Conservation (phyloP, 1,284 basidiomycete species). For the Apiotrichum akiyoshidainum region DNA sequence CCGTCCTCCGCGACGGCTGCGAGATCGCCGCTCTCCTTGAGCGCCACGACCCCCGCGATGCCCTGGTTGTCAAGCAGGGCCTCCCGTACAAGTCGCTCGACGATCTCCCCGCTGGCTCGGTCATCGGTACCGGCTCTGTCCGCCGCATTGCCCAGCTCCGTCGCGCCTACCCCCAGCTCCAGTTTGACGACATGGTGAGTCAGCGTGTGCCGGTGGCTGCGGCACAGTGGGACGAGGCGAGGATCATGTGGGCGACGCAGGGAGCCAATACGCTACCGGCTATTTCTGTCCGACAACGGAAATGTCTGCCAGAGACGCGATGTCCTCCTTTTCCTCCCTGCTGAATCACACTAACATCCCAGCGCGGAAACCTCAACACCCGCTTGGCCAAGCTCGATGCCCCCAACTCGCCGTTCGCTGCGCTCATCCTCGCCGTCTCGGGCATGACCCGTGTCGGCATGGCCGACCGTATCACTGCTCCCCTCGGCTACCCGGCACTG, state of each 20-base stretch:
- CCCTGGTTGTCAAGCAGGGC: constrained; percentile 79
- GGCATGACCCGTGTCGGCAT: constrained; percentile 82
- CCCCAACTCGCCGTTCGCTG: constrained; percentile 71
- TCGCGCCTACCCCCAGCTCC: constrained; percentile 71
- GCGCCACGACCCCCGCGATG: constrained; percentile 86
- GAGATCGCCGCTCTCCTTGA: constrained; percentile 80
- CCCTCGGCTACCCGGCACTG: constrained; percentile 70
- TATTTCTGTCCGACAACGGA: not conserved
- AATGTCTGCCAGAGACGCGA: no score
- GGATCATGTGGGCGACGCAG: not conserved
- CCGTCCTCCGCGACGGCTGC: constrained; percentile 76
- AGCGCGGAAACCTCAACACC: constrained; percentile 64
- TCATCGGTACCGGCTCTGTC: constrained; percentile 92
- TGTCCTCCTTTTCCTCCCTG: not conserved
- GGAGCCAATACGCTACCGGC: not conserved
- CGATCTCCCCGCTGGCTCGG: constrained; percentile 81
- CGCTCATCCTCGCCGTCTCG: constrained; percentile 88
- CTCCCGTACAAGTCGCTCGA: constrained; percentile 69
- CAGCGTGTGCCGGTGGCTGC: not conserved
- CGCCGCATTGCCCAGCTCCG: constrained; percentile 87
- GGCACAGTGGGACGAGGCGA: not conserved
- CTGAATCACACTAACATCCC: constrained; percentile 1
- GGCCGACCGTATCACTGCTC: constrained; percentile 72
- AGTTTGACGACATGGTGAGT: constrained; percentile 86
- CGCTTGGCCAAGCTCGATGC: constrained; percentile 89